These are phyloP conservation scores for Serendipita sp. DNA, from an alignment of 768 basidiomycete species.

Conservation along the genomic window DNA sequence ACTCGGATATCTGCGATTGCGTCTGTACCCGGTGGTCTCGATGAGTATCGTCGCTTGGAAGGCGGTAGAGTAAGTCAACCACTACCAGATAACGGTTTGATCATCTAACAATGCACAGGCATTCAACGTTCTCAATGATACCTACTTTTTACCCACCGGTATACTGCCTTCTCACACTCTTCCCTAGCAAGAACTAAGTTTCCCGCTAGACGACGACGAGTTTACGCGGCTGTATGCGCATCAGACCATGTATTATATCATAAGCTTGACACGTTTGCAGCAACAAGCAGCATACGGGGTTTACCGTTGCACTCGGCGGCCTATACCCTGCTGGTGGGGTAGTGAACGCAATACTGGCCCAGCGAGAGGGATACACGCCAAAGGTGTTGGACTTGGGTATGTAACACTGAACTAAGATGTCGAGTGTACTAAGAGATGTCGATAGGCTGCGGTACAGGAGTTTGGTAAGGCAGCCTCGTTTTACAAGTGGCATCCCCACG, in stretches of 20 bases:
- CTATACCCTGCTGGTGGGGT: background rate
- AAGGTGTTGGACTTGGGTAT: background rate
- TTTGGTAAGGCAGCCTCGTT: background rate
- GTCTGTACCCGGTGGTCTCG: background rate
- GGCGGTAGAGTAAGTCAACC: too few relatives aligned
- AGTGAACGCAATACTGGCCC: background rate
- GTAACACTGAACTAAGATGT: background rate
- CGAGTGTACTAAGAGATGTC: background rate
- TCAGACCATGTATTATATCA: background rate
- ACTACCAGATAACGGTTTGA: too few relatives aligned
- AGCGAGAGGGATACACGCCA: background rate
- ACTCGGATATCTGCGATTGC: background rate
- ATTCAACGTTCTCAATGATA: conserved; percentile 1
- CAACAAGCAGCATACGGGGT: background rate
- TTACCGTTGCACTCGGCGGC: background rate
- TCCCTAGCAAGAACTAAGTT: background rate
- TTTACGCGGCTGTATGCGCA: background rate
- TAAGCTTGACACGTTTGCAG: background rate
- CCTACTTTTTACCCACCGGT: background rate
- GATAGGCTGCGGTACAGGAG: background rate
- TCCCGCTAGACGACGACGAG: background rate
- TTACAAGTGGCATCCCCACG: too few relatives aligned
- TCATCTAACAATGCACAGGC: too few relatives aligned
- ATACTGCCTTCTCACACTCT: too few relatives aligned
- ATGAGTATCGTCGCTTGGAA: background rate